Evolutionary conservation across 225 moss, liverwort and hornwort species (phyloP).

Genomic region (Asterella californica): DNA sequence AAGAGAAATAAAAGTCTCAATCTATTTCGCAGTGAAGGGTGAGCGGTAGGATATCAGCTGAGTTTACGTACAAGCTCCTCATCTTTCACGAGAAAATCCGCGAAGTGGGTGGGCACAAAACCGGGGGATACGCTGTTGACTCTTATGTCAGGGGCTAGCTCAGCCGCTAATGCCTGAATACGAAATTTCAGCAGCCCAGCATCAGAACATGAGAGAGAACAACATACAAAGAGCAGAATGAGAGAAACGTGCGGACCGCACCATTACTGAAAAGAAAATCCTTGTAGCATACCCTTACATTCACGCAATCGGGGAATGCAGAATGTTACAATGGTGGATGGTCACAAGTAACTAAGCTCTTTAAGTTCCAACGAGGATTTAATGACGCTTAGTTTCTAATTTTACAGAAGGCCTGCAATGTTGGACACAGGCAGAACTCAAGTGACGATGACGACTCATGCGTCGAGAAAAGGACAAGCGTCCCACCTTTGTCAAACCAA

Average conservation of each 20-base stretch:
- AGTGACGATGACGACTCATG: neutral
- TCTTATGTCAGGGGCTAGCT: slow-evolving; percentile 76
- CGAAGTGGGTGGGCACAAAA: slow-evolving; percentile 87
- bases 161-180: slow-evolving; percentile 67
- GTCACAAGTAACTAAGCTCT: too few relatives aligned
- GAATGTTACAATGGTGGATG: neutral
- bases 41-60: neutral
- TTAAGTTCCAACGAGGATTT: too few relatives aligned
- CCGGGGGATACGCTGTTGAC: slow-evolving; percentile 94
- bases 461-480: neutral
- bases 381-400: too few relatives aligned
- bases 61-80: slow-evolving; percentile 45
- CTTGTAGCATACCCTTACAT: neutral
- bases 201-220: neutral
- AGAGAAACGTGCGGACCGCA: neutral
- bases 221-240: neutral
- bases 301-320: neutral
- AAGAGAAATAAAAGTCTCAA: neutral
- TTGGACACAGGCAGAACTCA: neutral
- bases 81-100: slow-evolving; percentile 42
- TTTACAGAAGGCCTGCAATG: neutral
- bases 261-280: neutral
- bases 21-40: neutral
- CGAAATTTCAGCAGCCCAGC: slow-evolving; percentile 77
- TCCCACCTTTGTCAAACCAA: slow-evolving; percentile 90